phyloP scores from a whole-genome alignment of 805 yeast species.

The Candida maris region DNA sequence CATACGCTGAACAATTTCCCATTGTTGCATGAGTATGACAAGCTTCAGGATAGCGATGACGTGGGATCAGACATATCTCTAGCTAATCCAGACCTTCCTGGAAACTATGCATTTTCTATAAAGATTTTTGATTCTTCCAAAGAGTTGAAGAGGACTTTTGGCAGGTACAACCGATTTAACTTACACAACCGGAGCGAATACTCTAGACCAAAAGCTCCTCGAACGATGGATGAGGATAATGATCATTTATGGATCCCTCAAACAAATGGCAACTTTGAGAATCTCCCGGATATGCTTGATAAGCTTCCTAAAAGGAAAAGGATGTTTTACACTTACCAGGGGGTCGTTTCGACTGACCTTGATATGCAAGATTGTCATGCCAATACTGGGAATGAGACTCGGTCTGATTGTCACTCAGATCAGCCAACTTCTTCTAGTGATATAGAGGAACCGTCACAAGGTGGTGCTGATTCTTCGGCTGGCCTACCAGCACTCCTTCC shows the following conservation, averaged over 20 bases:
- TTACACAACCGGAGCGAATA: slow-evolving; percentile 8
- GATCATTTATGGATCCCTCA: slow-evolving; percentile 43
- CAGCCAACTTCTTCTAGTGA: background rate
- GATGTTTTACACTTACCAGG: slow-evolving; percentile 29
- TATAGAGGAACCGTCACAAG: background rate
- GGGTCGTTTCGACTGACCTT: slow-evolving; percentile 11
- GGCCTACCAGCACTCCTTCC: background rate
- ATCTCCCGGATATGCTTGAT: slow-evolving; percentile 37
- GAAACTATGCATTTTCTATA: slow-evolving; percentile 46
- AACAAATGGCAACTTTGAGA: slow-evolving; percentile 37
- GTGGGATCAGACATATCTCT: slow-evolving; percentile 44
- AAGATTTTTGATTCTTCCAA: slow-evolving; percentile 36
- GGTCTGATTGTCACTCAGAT: background rate
- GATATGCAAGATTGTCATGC: too few relatives aligned
- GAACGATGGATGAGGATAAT: slow-evolving; percentile 24
- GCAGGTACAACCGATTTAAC: slow-evolving; percentile 10
- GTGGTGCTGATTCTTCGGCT: background rate
- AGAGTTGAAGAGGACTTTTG: slow-evolving; percentile 19
- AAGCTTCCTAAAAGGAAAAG: slow-evolving; percentile 27
- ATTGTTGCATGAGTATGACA: slow-evolving; percentile 28
- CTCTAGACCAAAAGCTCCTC: slow-evolving; percentile 4
- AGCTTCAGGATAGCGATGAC: slow-evolving; percentile 28
- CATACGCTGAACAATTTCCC: slow-evolving; percentile 27
- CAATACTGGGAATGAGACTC: background rate
- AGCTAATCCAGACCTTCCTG: slow-evolving; percentile 50